Percentiles rank a stretch among this genome's conserved stretches.
Evolutionary conservation across 2,329 filamentous ascomycete species (phyloP).

Genomic region (Neopestalotiopsis sp.): DNA sequence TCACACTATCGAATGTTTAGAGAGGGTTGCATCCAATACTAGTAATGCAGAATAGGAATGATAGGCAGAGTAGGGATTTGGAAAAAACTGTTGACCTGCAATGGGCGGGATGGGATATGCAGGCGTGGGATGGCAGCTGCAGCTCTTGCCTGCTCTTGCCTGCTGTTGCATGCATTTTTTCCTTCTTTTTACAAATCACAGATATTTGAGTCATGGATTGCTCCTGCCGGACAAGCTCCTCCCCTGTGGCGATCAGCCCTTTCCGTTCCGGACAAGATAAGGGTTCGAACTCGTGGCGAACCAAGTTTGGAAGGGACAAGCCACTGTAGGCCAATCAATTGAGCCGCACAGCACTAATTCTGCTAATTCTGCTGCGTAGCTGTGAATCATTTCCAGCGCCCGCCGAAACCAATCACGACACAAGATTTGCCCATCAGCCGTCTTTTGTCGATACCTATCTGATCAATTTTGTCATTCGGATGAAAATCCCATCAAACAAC

Average conservation of each 20-base stretch:
- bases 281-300: not conserved
- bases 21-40: not conserved
- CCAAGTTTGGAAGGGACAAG: not conserved
- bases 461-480: not conserved
- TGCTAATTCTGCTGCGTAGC: not conserved
- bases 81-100: not conserved
- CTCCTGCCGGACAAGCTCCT: not conserved
- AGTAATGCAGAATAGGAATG: not conserved
- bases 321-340: constrained; percentile 1
- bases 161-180: not conserved
- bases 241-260: constrained; percentile 10
- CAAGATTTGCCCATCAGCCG: not conserved
- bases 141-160: not conserved
- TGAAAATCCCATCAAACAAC: not conserved
- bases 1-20: not conserved
- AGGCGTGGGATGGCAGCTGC: constrained; percentile 7
- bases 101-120: not conserved
- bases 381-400: not conserved
- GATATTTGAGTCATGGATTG: not conserved
- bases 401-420: not conserved
- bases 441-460: not conserved
- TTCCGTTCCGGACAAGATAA: not conserved
- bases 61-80: not conserved
- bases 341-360: not conserved
- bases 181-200: not conserved